These are phyloP conservation scores for Pleurotus platypus DNA, from an alignment of 768 basidiomycete species.

Conservation along the genomic window DNA sequence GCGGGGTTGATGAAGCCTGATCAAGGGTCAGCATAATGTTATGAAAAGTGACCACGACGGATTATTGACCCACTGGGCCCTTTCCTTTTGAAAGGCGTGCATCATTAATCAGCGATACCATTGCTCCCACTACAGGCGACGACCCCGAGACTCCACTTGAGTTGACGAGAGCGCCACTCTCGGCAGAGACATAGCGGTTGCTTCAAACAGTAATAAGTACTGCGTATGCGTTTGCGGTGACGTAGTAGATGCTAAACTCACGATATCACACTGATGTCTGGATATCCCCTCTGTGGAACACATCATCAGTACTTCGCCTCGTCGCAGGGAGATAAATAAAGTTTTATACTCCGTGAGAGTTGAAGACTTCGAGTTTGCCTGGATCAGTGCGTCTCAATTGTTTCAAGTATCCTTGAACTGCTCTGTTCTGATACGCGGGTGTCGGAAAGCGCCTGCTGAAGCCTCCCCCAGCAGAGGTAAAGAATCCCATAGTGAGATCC, in stretches of 20 bases:
- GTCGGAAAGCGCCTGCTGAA: slow-evolving; percentile 35
- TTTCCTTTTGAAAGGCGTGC: slow-evolving; percentile 31
- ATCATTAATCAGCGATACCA: slow-evolving; percentile 36
- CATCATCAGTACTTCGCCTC: neutral
- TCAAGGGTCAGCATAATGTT: neutral
- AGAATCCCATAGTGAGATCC: slow-evolving; percentile 25
- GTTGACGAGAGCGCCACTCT: slow-evolving; percentile 21
- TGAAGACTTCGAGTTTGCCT: slow-evolving; percentile 17
- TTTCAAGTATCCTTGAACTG: slow-evolving; percentile 26
- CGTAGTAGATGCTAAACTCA: slow-evolving; percentile 16
- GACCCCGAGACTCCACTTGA: slow-evolving; percentile 30
- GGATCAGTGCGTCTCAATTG: slow-evolving; percentile 28
- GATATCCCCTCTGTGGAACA: slow-evolving; percentile 23
- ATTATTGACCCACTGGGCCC: slow-evolving; percentile 25
- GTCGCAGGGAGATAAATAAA: neutral
- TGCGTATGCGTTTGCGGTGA: slow-evolving; percentile 12
- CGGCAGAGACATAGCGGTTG: slow-evolving; percentile 14
- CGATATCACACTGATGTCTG: slow-evolving; percentile 34
- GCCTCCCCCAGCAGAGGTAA: slow-evolving; percentile 31
- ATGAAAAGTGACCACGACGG: slow-evolving; percentile 18
- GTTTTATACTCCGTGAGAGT: slow-evolving; percentile 25
- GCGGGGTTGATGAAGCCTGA: slow-evolving; percentile 42
- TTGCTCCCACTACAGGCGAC: slow-evolving; percentile 29
- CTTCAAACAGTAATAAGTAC: slow-evolving; percentile 1
- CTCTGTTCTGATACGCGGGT: slow-evolving; percentile 34